Evolutionary conservation across 768 basidiomycete genomes (phyloP).

Genomic region (Termitomyces sp.): DNA sequence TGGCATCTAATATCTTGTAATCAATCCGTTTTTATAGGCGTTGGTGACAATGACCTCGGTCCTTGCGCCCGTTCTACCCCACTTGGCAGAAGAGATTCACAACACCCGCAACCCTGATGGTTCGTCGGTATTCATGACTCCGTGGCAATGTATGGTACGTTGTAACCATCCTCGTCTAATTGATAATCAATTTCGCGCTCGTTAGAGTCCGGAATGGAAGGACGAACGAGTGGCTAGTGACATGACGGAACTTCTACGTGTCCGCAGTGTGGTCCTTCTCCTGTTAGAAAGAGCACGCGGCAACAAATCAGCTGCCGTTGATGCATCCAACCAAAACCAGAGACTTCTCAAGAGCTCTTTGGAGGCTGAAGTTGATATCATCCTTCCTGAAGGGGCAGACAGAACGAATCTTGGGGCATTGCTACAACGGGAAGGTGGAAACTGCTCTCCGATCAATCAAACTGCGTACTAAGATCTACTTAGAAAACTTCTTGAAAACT

Average conservation of each 20-base stretch:
- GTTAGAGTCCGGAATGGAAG: conserved; percentile 56
- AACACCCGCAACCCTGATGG: conserved; percentile 30
- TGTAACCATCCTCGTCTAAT: neutral
- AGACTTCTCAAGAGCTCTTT: conserved; percentile 67
- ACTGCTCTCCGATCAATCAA: neutral
- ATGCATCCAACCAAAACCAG: neutral
- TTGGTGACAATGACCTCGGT: conserved; percentile 62
- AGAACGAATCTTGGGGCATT: conserved; percentile 23
- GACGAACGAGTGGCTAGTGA: conserved; percentile 50
- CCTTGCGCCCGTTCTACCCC: conserved; percentile 83
- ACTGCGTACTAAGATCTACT: neutral
- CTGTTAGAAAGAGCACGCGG: conserved; percentile 73
- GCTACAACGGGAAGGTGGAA: conserved; percentile 41
- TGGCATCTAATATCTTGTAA: conserved; percentile 4
- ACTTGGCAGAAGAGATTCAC: conserved; percentile 87
- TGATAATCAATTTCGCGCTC: neutral
- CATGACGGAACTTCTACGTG: conserved; percentile 55
- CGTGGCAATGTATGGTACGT: conserved; percentile 69
- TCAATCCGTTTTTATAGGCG: conserved; percentile 34
- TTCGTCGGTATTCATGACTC: conserved; percentile 61
- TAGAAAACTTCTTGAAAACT: conserved; percentile 61
- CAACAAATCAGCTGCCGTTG: conserved; percentile 53
- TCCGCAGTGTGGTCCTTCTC: conserved; percentile 57
- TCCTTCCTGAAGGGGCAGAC: conserved; percentile 35
- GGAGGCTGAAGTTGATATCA: conserved; percentile 69